Evolutionary conservation across 2,329 filamentous ascomycete species (phyloP), one percentile per base, ranked within the genome.

Genomic region (Scedosporium apiospermum): DNA sequence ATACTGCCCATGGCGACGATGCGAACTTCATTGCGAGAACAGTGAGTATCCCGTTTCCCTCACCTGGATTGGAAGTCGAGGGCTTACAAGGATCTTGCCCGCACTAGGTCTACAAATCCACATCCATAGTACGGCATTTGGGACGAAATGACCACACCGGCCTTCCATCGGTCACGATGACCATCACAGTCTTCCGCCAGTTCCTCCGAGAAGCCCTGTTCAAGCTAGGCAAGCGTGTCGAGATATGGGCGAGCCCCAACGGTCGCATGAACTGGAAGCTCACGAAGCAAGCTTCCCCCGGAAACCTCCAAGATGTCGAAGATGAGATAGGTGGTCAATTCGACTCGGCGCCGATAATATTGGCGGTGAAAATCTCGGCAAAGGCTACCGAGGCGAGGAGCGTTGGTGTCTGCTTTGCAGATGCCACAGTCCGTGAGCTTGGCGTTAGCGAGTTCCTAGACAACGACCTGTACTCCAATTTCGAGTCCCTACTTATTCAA

Each of bases 371-470:
- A 74, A 88, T 98, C 26, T 89, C 90, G 0, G 86, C 91, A n/a
- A 96, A 90, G 72, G 90, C 91, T 1, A 84, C 84, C 0, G 93
- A 98, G 73, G 90, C 89, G 5, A 84, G 95, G 57, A 90, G 84
- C 66, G 89, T 99, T 0, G 95, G 95, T 7, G 93, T 99, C 4
- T 98, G 95, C 76, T 99, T 99, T 72, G 96, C 95, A 6, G 95
- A 99, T 78, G 95, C 96, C 1, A 97, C 91, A 67, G 93, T 98
- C 27, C 84, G 95, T 60, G 95, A 99, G 77, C 82, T 99, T 2
- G 95, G 95, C 7, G 92, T 99, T 62, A 96, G 91, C 79, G 96
- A 99, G 72, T 99, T 99, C 67, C 84, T 96, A n/a, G 95, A 99
- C 80, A 99, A 98, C 71, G 95, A 99, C 72, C 81, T 97, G 9